Conservation (phyloP, 2,329 filamentous ascomycete species). For the Rutstroemia sp. region DNA sequence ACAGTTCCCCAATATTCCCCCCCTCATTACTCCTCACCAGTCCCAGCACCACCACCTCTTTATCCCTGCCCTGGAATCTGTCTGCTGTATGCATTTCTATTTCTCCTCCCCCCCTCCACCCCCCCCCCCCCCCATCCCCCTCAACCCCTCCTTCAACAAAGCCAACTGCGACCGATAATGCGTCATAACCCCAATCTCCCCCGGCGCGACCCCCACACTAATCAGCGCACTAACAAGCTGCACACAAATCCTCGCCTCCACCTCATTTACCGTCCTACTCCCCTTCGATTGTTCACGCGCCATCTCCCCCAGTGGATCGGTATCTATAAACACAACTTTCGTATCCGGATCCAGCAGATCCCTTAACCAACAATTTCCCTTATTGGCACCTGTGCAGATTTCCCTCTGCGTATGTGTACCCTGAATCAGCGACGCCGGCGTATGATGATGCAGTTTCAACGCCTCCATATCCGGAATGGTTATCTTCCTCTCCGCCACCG, state of each 20-base stretch:
- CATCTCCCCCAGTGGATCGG: conserved; percentile 60
- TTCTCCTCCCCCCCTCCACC: conserved; percentile 35
- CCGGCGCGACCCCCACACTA: conserved; percentile 62
- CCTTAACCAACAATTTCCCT: conserved; percentile 63
- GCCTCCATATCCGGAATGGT: conserved; percentile 57
- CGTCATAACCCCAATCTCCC: conserved; percentile 88
- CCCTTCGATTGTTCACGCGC: conserved; percentile 70
- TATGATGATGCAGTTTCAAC: conserved; percentile 52
- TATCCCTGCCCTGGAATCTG: conserved; percentile 93
- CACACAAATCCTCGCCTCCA: conserved; percentile 70
- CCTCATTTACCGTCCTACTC: conserved; percentile 78
- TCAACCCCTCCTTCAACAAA: conserved; percentile 67
- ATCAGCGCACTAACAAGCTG: conserved; percentile 79
- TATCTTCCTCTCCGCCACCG: conserved; percentile 63
- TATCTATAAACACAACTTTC: conserved; percentile 85
- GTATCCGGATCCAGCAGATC: conserved; percentile 61
- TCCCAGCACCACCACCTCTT: conserved; percentile 81
- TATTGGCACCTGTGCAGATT: conserved; percentile 45
- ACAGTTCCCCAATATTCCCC: conserved; percentile 77
- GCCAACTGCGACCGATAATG: conserved; percentile 92
- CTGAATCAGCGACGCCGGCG: conserved; percentile 35
- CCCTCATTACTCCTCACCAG: conserved; percentile 82
- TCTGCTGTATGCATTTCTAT: conserved; percentile 97
- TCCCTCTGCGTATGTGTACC: conserved; percentile 34
- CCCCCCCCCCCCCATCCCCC: conserved; percentile 28